phyloP scores from a whole-genome alignment of 2,329 filamentous ascomycete genomes.

The Tolypocladium inflatum region DNA sequence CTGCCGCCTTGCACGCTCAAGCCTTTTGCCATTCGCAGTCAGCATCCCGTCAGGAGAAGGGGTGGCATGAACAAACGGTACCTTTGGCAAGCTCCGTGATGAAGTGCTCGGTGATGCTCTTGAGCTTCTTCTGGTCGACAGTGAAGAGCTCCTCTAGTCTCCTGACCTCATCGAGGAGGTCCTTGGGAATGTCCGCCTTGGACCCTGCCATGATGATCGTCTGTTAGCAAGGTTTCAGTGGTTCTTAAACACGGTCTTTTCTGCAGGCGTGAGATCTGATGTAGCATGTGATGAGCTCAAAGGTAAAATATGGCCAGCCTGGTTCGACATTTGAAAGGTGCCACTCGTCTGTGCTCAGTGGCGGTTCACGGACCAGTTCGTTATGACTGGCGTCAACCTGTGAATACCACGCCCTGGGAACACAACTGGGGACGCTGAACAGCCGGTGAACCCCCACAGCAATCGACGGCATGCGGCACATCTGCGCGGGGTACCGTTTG shows the following conservation, averaged over 20 bases:
- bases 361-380: neutral
- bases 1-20: constrained; percentile 80
- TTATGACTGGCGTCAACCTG: neutral
- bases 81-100: constrained; percentile 80
- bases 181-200: constrained; percentile 82
- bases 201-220: constrained; percentile 50
- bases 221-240: constrained; percentile 6
- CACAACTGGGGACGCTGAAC: neutral
- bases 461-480: neutral
- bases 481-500: neutral
- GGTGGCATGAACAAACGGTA: constrained; percentile 17
- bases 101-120: constrained; percentile 86
- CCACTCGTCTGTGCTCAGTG: neutral
- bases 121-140: constrained; percentile 69
- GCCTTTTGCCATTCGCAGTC: constrained; percentile 36
- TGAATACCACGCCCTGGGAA: neutral
- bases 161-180: constrained; percentile 71
- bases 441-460: neutral
- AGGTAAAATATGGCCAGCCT: neutral
- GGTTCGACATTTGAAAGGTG: neutral
- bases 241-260: neutral
- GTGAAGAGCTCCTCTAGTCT: constrained; percentile 77
- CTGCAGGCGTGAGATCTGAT: neutral
- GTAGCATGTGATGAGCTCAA: neutral
- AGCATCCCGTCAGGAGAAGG: neutral